A percentile compares a stretch with the other conserved stretches of the same genome.
Evolutionary conservation across 2,329 filamentous ascomycete species (phyloP).

Genomic region (Dactylellina haptotyla): DNA sequence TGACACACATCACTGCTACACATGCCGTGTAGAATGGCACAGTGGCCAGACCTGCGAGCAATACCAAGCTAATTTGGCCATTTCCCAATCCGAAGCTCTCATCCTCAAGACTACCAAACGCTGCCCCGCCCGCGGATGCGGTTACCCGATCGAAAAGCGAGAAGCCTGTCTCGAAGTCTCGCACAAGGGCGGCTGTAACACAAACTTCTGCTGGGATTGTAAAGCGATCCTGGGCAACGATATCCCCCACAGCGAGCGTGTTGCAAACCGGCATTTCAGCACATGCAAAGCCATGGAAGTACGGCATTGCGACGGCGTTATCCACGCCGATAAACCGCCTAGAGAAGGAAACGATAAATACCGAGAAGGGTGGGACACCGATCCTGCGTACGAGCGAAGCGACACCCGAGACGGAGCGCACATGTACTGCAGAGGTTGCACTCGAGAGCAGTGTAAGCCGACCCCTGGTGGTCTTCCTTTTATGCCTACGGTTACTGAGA

Average conservation of each 20-base stretch:
- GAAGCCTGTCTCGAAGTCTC: slow-evolving; percentile 46
- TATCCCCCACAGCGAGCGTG: slow-evolving; percentile 48
- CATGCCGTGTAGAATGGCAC: slow-evolving; percentile 45
- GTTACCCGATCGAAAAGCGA: slow-evolving; percentile 43
- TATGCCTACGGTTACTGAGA: not conserved
- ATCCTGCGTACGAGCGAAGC: slow-evolving; percentile 35
- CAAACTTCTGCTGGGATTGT: slow-evolving; percentile 53
- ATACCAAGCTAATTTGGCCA: slow-evolving; percentile 30
- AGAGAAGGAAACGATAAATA: slow-evolving; percentile 44
- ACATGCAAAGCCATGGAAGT: slow-evolving; percentile 48
- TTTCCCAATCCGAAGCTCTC: slow-evolving; percentile 45
- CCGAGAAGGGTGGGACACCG: slow-evolving; percentile 30
- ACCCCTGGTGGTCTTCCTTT: not conserved
- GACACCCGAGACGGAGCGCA: slow-evolving; percentile 38
- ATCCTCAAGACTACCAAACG: slow-evolving; percentile 50
- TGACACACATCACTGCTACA: slow-evolving; percentile 46
- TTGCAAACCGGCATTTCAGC: slow-evolving; percentile 45
- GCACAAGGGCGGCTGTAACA: slow-evolving; percentile 46
- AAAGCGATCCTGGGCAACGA: slow-evolving; percentile 45
- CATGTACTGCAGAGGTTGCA: slow-evolving; percentile 47
- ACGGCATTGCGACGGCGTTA: slow-evolving; percentile 41
- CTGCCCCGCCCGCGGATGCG: slow-evolving; percentile 43
- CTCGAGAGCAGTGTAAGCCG: slow-evolving; percentile 31
- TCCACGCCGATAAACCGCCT: slow-evolving; percentile 36
- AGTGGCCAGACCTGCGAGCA: slow-evolving; percentile 31